Conservation (phyloP, 2,329 filamentous ascomycete genomes). For the Sclerotinia spermophila region DNA sequence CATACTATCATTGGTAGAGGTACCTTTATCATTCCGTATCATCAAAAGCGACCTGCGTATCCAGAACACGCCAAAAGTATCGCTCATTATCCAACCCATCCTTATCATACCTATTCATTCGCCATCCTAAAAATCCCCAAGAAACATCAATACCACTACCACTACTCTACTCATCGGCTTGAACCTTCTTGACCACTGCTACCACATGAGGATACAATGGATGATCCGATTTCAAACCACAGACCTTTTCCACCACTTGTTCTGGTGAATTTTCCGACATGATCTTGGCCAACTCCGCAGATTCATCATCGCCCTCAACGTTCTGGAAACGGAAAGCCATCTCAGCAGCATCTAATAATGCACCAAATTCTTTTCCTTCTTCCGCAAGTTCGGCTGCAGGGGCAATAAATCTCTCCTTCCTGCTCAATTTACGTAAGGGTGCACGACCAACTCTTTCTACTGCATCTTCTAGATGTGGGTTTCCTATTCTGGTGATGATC, state of each 20-base stretch:
- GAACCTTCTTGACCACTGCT: constrained; percentile 77
- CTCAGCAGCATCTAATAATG: constrained; percentile 78
- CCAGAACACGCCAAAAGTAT: constrained; percentile 9
- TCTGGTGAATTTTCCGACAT: constrained; percentile 71
- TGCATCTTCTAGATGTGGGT: constrained; percentile 86
- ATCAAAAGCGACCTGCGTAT: constrained; percentile 4
- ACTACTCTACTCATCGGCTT: constrained; percentile 45
- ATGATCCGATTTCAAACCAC: constrained; percentile 72
- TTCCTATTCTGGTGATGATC: constrained; percentile 90
- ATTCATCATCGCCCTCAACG: constrained; percentile 88
- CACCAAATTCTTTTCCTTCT: constrained; percentile 66
- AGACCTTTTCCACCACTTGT: constrained; percentile 75
- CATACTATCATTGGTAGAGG: background rate
- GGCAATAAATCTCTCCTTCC: constrained; percentile 94
- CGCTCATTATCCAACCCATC: constrained; percentile 5
- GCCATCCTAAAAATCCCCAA: constrained; percentile 20
- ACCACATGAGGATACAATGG: constrained; percentile 74
- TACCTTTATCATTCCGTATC: background rate
- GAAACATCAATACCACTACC: constrained; percentile 16
- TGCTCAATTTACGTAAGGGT: constrained; percentile 86
- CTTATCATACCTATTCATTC: constrained; percentile 2
- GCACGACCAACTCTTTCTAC: constrained; percentile 95
- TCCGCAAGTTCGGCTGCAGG: constrained; percentile 88
- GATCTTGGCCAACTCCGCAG: constrained; percentile 77
- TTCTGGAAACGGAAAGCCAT: constrained; percentile 95